phyloP scores from a whole-genome alignment of 2,329 filamentous ascomycete species.

The Paraconiothyrium sp. region DNA sequence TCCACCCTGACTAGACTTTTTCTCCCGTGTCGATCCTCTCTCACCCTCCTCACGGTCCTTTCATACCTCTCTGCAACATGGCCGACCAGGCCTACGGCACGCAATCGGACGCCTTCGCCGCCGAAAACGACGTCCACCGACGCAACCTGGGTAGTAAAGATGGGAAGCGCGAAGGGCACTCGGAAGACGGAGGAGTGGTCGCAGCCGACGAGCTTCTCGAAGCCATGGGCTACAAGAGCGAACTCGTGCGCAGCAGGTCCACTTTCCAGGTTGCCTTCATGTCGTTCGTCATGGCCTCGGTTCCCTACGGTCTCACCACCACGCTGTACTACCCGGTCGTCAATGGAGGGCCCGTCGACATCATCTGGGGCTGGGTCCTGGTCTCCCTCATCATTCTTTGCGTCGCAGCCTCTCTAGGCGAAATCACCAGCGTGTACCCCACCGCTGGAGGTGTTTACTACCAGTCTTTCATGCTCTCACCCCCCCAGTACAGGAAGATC shows the following conservation, averaged over 20 bases:
- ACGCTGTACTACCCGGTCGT: slow-evolving; percentile 73
- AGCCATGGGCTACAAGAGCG: slow-evolving; percentile 72
- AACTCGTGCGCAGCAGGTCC: slow-evolving; percentile 71
- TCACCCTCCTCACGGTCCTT: slow-evolving; percentile 16
- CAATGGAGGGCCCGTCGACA: slow-evolving; percentile 72
- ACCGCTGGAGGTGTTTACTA: slow-evolving; percentile 84
- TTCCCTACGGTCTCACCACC: slow-evolving; percentile 77
- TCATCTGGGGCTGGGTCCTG: slow-evolving; percentile 77
- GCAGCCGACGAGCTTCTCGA: slow-evolving; percentile 71
- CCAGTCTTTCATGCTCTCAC: slow-evolving; percentile 78
- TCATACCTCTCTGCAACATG: slow-evolving; percentile 28
- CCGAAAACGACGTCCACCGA: slow-evolving; percentile 41
- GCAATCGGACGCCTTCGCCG: slow-evolving; percentile 46
- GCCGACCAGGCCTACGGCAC: slow-evolving; percentile 36
- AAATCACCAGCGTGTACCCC: slow-evolving; percentile 79
- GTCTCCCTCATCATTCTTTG: slow-evolving; percentile 75
- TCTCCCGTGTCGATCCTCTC: slow-evolving; percentile 1
- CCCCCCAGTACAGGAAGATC: slow-evolving; percentile 67
- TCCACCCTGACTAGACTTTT: slow-evolving; percentile 23
- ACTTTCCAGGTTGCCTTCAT: slow-evolving; percentile 77
- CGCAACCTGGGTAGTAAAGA: slow-evolving; percentile 35
- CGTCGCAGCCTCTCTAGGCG: slow-evolving; percentile 74
- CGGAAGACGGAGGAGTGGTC: slow-evolving; percentile 35
- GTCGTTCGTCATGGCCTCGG: slow-evolving; percentile 79
- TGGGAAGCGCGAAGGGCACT: slow-evolving; percentile 25